Conservation (phyloP, 1,284 basidiomycete species). For the Leccinum pachyderme region DNA sequence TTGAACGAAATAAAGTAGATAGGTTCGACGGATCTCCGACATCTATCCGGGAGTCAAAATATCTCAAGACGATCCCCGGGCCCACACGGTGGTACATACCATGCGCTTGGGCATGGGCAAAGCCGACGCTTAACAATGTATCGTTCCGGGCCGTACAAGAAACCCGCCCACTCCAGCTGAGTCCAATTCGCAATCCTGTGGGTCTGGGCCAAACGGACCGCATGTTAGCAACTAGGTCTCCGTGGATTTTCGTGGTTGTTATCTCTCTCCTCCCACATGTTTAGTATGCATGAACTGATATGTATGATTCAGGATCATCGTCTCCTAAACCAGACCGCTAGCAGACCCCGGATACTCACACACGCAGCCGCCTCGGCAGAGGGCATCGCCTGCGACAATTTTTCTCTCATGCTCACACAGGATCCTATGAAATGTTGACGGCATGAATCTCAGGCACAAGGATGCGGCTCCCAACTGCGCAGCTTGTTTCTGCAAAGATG, state of each 20-base stretch:
- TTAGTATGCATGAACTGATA: neutral
- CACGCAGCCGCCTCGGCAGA: neutral
- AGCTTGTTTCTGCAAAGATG: neutral
- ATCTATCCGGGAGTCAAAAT: neutral
- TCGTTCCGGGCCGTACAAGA: neutral
- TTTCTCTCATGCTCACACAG: neutral
- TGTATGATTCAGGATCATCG: neutral
- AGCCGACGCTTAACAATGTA: neutral
- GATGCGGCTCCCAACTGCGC: neutral
- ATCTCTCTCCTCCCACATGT: neutral
- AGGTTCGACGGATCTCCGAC: neutral
- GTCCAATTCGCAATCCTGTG: neutral
- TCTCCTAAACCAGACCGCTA: neutral
- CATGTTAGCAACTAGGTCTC: neutral
- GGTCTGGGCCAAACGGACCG: neutral
- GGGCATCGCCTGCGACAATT: neutral
- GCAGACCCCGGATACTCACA: neutral
- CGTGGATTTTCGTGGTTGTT: neutral
- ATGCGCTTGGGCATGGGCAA: neutral
- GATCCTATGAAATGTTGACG: neutral
- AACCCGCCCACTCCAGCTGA: neutral
- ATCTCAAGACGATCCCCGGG: neutral
- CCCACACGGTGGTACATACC: neutral
- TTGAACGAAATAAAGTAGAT: neutral
- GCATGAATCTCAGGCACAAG: neutral